These are phyloP conservation scores for Geotrichum macrosporum DNA, from an alignment of 1,139 yeast species.

Conservation along the genomic window DNA sequence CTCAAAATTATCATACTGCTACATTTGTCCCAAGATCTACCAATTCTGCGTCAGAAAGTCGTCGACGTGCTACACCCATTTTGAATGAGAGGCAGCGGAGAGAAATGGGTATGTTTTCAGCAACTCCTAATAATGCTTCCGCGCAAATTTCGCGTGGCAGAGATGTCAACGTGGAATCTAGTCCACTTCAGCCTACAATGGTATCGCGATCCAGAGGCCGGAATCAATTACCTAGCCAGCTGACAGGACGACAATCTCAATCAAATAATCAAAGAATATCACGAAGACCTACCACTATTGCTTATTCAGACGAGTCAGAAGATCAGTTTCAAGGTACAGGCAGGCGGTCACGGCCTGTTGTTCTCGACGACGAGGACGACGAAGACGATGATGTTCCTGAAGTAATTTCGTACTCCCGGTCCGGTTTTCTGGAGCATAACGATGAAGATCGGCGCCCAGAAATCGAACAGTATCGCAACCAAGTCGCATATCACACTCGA, in stretches of 20 bases:
- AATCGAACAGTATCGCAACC: slow-evolving; percentile 13
- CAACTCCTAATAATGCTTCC: background rate
- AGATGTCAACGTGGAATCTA: background rate
- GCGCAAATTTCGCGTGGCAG: background rate
- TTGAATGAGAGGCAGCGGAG: slow-evolving; percentile 8
- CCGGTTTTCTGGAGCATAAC: slow-evolving; percentile 16
- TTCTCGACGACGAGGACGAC: slow-evolving; percentile 4
- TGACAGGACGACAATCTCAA: background rate
- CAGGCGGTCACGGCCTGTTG: background rate
- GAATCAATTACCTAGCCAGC: no score
- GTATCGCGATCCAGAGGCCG: background rate
- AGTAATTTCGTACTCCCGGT: slow-evolving; percentile 6
- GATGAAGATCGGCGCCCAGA: slow-evolving; percentile 15
- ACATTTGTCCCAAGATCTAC: background rate
- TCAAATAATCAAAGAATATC: background rate
- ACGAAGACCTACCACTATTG: background rate
- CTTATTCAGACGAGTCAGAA: slow-evolving; percentile 5
- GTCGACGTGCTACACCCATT: background rate
- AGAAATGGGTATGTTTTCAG: slow-evolving; percentile 11
- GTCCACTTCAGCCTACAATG: background rate
- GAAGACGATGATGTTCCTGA: slow-evolving; percentile 13
- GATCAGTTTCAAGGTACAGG: background rate
- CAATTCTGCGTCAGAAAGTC: background rate
- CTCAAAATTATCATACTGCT: background rate
- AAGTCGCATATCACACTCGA: slow-evolving; percentile 15